Evolutionary conservation across 176 grass and related monocot species (phyloP).

Genomic region (Eragrostis nindensis): DNA sequence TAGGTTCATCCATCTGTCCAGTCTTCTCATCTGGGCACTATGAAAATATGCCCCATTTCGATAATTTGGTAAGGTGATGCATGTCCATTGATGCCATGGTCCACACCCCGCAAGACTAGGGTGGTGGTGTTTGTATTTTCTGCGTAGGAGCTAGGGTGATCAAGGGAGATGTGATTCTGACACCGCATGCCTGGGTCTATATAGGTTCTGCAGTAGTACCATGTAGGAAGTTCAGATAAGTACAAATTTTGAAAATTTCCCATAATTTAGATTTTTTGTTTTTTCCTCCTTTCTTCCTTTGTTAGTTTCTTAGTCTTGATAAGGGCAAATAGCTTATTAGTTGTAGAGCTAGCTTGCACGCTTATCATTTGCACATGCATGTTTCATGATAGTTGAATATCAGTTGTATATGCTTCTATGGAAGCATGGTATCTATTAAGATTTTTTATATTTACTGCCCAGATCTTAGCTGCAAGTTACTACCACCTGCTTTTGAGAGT

Average conservation of each 20-base stretch:
- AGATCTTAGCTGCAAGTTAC: slow-evolving; percentile 5
- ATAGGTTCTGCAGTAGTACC: background rate
- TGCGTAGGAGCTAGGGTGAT: background rate
- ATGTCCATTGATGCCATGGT: background rate
- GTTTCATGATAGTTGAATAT: background rate
- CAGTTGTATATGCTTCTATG: background rate
- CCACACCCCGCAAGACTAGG: background rate
- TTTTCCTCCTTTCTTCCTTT: background rate
- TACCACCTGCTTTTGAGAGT: slow-evolving; percentile 13
- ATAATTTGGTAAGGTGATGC: slow-evolving; percentile 1
- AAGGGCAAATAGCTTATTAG: background rate
- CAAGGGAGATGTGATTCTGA: background rate
- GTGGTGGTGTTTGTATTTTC: background rate
- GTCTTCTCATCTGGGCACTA: background rate
- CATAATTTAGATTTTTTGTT: background rate
- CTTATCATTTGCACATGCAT: background rate
- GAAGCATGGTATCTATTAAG: background rate
- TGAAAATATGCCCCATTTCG: background rate
- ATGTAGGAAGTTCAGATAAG: background rate
- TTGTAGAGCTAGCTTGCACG: background rate
- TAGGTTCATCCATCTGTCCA: background rate
- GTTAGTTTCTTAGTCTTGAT: background rate
- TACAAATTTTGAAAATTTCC: background rate
- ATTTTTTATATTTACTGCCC: background rate
- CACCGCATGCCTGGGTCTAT: background rate